These are phyloP conservation scores for Mitragyna speciosa DNA, from an alignment of 257 asterid species.

Conservation along the genomic window DNA sequence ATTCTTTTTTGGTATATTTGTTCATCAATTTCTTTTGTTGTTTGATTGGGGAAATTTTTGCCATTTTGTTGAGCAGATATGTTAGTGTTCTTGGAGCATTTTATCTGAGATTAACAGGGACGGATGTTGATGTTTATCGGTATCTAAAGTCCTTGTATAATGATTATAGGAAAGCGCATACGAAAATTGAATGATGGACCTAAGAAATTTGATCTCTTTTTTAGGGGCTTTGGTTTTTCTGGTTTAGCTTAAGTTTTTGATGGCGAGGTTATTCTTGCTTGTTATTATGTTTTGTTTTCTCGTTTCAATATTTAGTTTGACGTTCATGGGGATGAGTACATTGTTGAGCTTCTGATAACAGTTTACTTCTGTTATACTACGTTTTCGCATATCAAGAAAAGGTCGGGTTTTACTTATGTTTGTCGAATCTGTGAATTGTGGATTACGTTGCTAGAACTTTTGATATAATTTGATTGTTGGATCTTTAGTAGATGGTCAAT, in stretches of 20 bases:
- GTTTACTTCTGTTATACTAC: conserved; percentile 95
- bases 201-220: conserved; percentile 27
- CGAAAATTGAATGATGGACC: conserved; percentile 60
- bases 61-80: conserved; percentile 39
- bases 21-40: background rate
- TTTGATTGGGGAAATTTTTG: background rate
- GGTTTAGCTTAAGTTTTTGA: background rate
- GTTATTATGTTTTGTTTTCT: conserved; percentile 9
- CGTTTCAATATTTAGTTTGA: conserved; percentile 57
- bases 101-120: conserved; percentile 89
- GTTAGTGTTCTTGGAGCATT: conserved; percentile 94
- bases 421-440: background rate
- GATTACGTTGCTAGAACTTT: background rate
- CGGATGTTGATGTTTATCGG: conserved; percentile 78
- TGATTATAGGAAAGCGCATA: conserved; percentile 90
- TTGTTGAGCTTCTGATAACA: conserved; percentile 79
- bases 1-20: background rate
- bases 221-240: background rate
- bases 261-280: background rate
- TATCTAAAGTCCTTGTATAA: conserved; percentile 91
- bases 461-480: background rate
- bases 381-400: conserved; percentile 79
- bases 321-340: conserved; percentile 86
- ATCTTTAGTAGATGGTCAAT: background rate
- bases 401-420: conserved; percentile 38